Evolutionary conservation across 495 filamentous ascomycete genomes (phyloP).

Genomic region (Hypomontagnella submonticulosa): DNA sequence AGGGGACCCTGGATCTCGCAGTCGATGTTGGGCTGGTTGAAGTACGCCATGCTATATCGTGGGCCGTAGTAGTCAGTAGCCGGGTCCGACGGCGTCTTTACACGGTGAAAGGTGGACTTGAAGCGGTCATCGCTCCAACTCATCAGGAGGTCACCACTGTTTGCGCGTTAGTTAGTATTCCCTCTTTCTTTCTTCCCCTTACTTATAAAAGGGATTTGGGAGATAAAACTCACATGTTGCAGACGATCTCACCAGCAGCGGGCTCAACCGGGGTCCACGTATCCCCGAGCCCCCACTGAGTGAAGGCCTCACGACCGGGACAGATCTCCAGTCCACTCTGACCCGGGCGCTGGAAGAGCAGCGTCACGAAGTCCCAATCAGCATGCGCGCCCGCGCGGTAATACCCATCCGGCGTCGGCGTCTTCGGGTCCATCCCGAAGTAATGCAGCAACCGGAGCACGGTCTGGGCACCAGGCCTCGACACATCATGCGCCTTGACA

Average conservation of each 20-base stretch:
- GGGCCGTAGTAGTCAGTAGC: slow-evolving; percentile 65
- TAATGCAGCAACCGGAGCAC: slow-evolving; percentile 71
- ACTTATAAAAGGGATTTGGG: background rate
- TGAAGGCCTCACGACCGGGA: slow-evolving; percentile 70
- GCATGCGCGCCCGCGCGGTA: slow-evolving; percentile 73
- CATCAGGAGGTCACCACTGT: slow-evolving; percentile 71
- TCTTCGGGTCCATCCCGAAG: slow-evolving; percentile 45
- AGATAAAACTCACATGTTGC: slow-evolving; percentile 62
- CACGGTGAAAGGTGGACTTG: slow-evolving; percentile 72
- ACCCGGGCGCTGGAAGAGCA: slow-evolving; percentile 72
- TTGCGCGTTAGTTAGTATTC: background rate
- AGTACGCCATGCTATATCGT: slow-evolving; percentile 73
- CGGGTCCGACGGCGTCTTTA: slow-evolving; percentile 65
- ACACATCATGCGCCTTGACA: slow-evolving; percentile 63
- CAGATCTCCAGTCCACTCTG: slow-evolving; percentile 74
- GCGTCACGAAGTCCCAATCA: slow-evolving; percentile 71
- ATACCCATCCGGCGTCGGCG: slow-evolving; percentile 59
- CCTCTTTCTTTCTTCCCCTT: background rate
- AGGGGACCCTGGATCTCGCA: slow-evolving; percentile 68
- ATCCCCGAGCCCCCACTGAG: slow-evolving; percentile 68
- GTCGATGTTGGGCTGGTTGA: slow-evolving; percentile 72
- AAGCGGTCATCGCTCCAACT: slow-evolving; percentile 76
- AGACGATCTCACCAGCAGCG: slow-evolving; percentile 67
- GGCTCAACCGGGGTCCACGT: slow-evolving; percentile 71
- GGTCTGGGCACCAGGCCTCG: slow-evolving; percentile 62